Base-by-base conservation (phyloP, 2,329 filamentous ascomycete species). In the Sporothrix humicola region DNA sequence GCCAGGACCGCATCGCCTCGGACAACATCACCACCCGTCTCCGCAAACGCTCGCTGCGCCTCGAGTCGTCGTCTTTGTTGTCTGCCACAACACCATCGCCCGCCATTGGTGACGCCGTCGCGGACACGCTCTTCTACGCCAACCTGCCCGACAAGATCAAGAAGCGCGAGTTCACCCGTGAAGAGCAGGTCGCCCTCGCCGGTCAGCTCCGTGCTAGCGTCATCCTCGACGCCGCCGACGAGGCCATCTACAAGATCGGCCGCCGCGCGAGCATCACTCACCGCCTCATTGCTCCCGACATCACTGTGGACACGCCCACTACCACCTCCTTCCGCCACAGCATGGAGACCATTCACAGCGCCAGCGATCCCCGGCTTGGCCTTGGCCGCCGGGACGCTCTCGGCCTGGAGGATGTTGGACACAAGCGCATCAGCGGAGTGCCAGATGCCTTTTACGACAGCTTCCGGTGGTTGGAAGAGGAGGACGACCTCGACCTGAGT, bases 381-480 rank as follows among this genome's bases (percentile, higher is more conserved):
- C 42, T 31, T 2, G 58, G 59, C 46, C 59, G 52, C 54, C 54
- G 73, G 54, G 63, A 74, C 37, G 63, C 73, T 12, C 73, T 74
- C 1, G 70, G 73, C 3, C 56, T 72, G 7, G 48, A 63, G 6
- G 46, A 63, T 48, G 65, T 42, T 8, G 6, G 69, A 26, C 20
- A 15, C 72, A 72, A 75, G 71, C 69, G 72, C n/a, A 73, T 69
- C 42, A 78, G 78, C 72, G 76, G 75, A 44, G 79, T 87, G 77
- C 82, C 87, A 50, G 85, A 88, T 69, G 87, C 87, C 1, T 84
- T 92, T 73, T 88, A 89, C 69, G 89, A 93, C 75, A 91, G 87
- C 79, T 92, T 94, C 77, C 86, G 90, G 68, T 93, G 92, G 91
- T 83, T 94, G 37, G 91, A 94, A 44, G 90, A 93, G 73, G 90